Base-by-base conservation (phyloP, 1,284 basidiomycete genomes). In the Puccinia novopanici region DNA sequence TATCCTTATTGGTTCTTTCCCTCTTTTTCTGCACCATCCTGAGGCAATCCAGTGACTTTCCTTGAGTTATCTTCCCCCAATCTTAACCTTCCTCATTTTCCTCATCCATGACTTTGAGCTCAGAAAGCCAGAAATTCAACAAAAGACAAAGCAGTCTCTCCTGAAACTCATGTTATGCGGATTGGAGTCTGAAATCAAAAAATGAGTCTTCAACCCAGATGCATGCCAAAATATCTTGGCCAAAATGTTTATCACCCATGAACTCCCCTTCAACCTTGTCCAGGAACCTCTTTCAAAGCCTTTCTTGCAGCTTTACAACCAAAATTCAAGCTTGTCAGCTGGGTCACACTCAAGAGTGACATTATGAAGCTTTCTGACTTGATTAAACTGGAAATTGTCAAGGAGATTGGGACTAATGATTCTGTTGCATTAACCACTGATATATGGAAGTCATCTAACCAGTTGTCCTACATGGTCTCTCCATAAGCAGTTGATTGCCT, bases 381-480 rank as follows among this genome's bases (percentile, higher is more conserved):
- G 9, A 67, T 67, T 30, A 67, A 67, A n/a, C 19, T 24, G 3
- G 27, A 42, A 45, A 30, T 67, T 24, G 6, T 17, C 19, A 24
- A 24, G 2, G 65, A 67, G 65, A 42, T 67, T 45, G 19, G 24
- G n/a, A 15, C 22, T 24, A 40, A 24, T 24, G n/a, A 67, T 67
- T 37, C 40, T 2, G n/a, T 45, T 27, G 22, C 40, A 5, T 27
- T 67, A n/a, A 67, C 65, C n/a, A 67, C 37, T 27, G 45, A 67
- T 45, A 37, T 67, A n/a, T 67, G 65, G 65, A 67, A 30, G 8
- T 67, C 45, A 1, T 42, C 65, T 4, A 67, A 67, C 24, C 40
- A 67, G 24, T 45, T n/a, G 9, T n/a, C 61, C 17, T 65, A 5
- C 24, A 65, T 65, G 61, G 61, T 65, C 65, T 17, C 37, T 67